Conservation (phyloP, 2,329 filamentous ascomycete species). For the Trichoderma endophyticum region DNA sequence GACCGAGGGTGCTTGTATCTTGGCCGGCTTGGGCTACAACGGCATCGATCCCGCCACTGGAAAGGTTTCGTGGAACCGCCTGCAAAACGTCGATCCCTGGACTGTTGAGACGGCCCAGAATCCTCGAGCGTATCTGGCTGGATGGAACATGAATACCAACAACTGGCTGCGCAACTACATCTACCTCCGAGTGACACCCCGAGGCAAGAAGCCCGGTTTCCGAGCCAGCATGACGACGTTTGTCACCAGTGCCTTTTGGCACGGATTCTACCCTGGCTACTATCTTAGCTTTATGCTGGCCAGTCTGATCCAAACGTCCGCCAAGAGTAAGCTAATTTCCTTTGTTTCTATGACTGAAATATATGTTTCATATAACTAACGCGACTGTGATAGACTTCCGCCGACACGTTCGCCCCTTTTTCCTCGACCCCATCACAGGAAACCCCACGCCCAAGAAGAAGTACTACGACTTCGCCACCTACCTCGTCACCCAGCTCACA, state of each 20-base stretch:
- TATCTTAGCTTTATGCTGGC: conserved; percentile 88
- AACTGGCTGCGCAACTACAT: conserved; percentile 95
- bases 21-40: conserved; percentile 91
- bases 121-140: conserved; percentile 82
- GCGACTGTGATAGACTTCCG: conserved; percentile 65
- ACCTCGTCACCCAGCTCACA: conserved; percentile 71
- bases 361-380: background rate
- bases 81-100: conserved; percentile 85
- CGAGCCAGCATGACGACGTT: conserved; percentile 92
- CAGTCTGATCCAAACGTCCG: conserved; percentile 85
- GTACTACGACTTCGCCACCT: conserved; percentile 81
- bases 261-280: conserved; percentile 96
- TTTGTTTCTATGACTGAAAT: conserved; percentile 23
- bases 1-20: conserved; percentile 90
- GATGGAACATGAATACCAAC: conserved; percentile 99
- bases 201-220: conserved; percentile 95
- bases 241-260: conserved; percentile 92
- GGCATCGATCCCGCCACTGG: conserved; percentile 82
- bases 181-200: conserved; percentile 90
- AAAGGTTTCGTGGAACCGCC: conserved; percentile 80
- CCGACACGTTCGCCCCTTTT: conserved; percentile 86
- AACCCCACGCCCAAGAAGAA: conserved; percentile 68
- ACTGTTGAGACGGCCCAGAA: conserved; percentile 89
- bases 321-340: conserved; percentile 69
- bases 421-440: conserved; percentile 73